phyloP scores from a whole-genome alignment of 2,329 filamentous ascomycete species.

The Aureobasidium musti region DNA sequence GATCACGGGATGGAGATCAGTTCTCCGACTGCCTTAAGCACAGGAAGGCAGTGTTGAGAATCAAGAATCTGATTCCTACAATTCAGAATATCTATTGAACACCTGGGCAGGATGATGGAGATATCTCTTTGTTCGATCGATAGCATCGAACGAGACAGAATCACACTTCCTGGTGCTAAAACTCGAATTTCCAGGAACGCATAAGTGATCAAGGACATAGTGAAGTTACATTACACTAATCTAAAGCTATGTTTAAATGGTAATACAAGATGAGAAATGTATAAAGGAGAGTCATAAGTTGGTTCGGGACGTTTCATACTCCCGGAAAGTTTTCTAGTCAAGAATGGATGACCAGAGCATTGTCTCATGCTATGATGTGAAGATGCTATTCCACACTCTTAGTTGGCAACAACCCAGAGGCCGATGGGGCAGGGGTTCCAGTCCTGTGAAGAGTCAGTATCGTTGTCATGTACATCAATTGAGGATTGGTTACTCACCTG shows the following conservation, averaged over 20 bases:
- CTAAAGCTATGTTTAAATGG: neutral
- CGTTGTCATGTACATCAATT: neutral
- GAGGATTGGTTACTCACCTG: conserved; percentile 6
- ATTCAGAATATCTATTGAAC: too few species aligned
- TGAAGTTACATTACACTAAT: conserved; percentile 17
- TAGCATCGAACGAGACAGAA: too few species aligned
- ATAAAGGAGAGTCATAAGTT: conserved; percentile 22
- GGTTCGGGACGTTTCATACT: conserved; percentile 15
- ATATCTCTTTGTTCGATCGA: too few species aligned
- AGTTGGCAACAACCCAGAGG: conserved; percentile 29
- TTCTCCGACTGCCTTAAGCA: too few species aligned
- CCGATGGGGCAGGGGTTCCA: conserved; percentile 31
- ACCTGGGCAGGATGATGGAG: too few species aligned
- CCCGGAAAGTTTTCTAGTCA: neutral
- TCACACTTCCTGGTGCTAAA: too few species aligned
- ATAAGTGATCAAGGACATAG: neutral
- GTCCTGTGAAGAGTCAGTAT: conserved; percentile 30
- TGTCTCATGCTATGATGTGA: neutral
- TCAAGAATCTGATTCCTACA: too few species aligned
- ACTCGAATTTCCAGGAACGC: too few species aligned
- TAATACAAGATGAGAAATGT: neutral
- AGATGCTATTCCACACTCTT: neutral
- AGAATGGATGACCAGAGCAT: neutral
- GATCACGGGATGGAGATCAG: too few species aligned
- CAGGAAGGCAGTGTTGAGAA: too few species aligned